Evolutionary conservation across 1,284 basidiomycete species (phyloP).

Genomic region (Sporisorium reilianum): DNA sequence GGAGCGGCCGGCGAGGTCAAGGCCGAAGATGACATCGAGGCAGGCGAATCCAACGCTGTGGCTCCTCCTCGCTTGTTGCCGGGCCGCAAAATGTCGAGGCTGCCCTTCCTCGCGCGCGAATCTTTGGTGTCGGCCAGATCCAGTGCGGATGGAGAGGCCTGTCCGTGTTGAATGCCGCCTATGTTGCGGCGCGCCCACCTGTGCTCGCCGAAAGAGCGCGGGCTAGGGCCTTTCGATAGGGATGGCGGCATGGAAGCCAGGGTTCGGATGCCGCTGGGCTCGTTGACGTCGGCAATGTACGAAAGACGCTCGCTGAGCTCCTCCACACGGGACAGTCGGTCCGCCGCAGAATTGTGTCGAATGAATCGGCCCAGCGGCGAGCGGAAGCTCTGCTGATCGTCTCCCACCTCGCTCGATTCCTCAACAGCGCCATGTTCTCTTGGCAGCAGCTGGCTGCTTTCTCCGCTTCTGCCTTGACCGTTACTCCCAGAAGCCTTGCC

Average conservation of each 20-base stretch:
- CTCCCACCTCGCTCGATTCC: constrained; percentile 2
- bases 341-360: constrained; percentile 12
- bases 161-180: constrained; percentile 19
- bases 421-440: constrained; percentile 14
- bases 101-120: constrained; percentile 7
- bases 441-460: neutral
- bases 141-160: constrained; percentile 15
- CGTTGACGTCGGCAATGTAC: constrained; percentile 15
- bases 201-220: constrained; percentile 44
- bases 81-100: constrained; percentile 26
- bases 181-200: constrained; percentile 24
- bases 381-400: constrained; percentile 22
- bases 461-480: neutral
- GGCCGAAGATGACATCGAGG: constrained; percentile 10
- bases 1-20: constrained; percentile 10
- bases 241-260: constrained; percentile 6
- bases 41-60: constrained; percentile 1
- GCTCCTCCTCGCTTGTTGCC: constrained; percentile 6
- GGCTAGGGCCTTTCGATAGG: constrained; percentile 19
- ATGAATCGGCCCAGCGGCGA: constrained; percentile 40
- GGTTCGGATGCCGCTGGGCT: neutral
- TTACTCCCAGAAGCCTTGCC: neutral
- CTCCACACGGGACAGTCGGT: constrained; percentile 44
- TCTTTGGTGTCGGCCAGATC: constrained; percentile 10
- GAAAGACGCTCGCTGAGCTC: constrained; percentile 38